Conservation (phyloP, 1,284 basidiomycete genomes). For the Rhodotorula sp. region DNA sequence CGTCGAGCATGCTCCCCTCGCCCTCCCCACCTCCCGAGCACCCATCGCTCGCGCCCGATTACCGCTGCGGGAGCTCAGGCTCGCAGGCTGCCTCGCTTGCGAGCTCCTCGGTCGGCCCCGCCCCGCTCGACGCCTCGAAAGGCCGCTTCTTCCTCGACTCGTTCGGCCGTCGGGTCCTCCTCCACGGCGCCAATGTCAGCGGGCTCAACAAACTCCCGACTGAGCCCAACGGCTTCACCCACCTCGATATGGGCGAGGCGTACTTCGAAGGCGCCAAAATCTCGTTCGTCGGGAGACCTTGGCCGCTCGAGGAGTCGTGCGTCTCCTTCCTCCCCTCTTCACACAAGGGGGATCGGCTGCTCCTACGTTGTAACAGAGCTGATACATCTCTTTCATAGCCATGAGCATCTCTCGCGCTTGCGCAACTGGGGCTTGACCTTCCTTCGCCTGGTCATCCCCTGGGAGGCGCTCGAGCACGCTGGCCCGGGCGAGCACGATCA, state of each 20-base stretch:
- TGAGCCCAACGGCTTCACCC: constrained; percentile 40
- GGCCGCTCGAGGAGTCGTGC: constrained; percentile 49
- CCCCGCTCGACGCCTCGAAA: constrained; percentile 8
- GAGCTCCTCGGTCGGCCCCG: constrained; percentile 3
- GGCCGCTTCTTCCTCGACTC: constrained; percentile 48
- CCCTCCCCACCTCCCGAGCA: neutral
- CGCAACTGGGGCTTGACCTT: constrained; percentile 52
- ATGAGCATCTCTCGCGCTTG: constrained; percentile 43
- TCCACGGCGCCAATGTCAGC: constrained; percentile 52
- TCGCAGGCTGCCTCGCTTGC: constrained; percentile 9
- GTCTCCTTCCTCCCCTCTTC: neutral
- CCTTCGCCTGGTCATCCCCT: constrained; percentile 76
- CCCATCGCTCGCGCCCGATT: neutral
- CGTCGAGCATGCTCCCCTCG: neutral
- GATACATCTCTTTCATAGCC: constrained; percentile 7
- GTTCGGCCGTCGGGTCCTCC: constrained; percentile 48
- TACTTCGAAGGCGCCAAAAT: constrained; percentile 50
- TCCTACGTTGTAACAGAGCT: neutral
- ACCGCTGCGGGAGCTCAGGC: neutral
- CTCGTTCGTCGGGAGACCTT: constrained; percentile 52
- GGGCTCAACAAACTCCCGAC: constrained; percentile 52
- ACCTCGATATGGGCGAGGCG: constrained; percentile 30
- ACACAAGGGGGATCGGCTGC: neutral
- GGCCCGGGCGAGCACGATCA: constrained; percentile 81
- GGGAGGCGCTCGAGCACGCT: constrained; percentile 92